Evolutionary conservation across 2,329 filamentous ascomycete species (phyloP).

Genomic region (Fusarium burgessii): DNA sequence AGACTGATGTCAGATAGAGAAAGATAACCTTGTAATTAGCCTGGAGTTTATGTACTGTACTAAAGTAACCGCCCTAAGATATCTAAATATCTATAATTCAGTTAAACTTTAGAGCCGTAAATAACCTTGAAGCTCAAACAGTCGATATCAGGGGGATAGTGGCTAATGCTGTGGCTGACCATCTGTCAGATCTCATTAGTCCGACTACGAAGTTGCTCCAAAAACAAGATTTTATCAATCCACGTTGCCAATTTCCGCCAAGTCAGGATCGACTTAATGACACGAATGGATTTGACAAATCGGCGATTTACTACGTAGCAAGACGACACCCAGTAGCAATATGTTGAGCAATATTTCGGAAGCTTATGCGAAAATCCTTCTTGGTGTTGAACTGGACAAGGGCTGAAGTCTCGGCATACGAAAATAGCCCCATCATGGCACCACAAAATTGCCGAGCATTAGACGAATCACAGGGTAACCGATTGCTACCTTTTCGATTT

Average conservation of each 20-base stretch:
- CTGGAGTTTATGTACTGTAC: background rate
- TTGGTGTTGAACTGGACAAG: background rate
- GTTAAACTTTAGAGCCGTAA: conserved; percentile 9
- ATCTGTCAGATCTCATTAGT: background rate
- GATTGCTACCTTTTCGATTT: background rate
- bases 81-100: background rate
- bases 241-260: background rate
- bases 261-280: background rate
- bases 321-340: background rate
- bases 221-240: conserved; percentile 5
- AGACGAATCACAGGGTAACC: background rate
- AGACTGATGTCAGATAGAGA: background rate
- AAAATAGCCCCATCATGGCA: background rate
- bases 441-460: background rate
- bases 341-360: background rate
- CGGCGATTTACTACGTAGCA: background rate
- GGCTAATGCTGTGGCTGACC: conserved; percentile 9
- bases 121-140: conserved; percentile 15
- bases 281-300: background rate
- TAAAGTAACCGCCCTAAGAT: background rate
- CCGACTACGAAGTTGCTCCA: background rate
- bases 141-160: background rate
- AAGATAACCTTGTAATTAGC: background rate
- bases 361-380: conserved; percentile 1
- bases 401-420: conserved; percentile 18